These are phyloP conservation scores for Cyclotella cryptica DNA, from an alignment of 108 stramenopile genomes.

Conservation along the genomic window DNA sequence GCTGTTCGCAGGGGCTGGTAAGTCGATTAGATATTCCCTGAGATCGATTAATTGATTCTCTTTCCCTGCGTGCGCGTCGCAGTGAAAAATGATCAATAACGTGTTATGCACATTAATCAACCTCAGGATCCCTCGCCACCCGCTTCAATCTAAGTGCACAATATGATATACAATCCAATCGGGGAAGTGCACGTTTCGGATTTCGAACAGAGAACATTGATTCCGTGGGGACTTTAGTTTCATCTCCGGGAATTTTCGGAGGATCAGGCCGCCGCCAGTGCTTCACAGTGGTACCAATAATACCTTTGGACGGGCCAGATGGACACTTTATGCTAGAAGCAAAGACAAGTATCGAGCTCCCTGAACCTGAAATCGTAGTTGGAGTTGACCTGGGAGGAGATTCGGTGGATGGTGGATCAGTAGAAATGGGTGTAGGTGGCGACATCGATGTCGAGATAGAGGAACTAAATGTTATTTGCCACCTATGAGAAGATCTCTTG, in stretches of 20 bases:
- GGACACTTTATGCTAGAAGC: slow-evolving; percentile 45
- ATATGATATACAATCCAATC: slow-evolving; percentile 24
- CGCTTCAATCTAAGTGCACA: slow-evolving; percentile 47
- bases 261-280: slow-evolving; percentile 19
- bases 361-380: slow-evolving; percentile 50
- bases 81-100: too few relatives aligned
- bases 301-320: slow-evolving; percentile 43
- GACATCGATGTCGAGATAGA: slow-evolving; percentile 45
- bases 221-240: slow-evolving; percentile 5
- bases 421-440: slow-evolving; percentile 46
- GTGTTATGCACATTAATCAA: background rate
- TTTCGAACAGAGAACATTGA: slow-evolving; percentile 42
- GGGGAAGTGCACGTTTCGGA: slow-evolving; percentile 45
- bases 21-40: background rate
- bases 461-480: slow-evolving; percentile 46
- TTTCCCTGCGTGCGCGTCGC: too few relatives aligned
- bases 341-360: slow-evolving; percentile 46
- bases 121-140: slow-evolving; percentile 29
- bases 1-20: slow-evolving; percentile 42
- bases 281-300: slow-evolving; percentile 39
- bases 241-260: slow-evolving; percentile 22
- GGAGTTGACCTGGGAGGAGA: slow-evolving; percentile 37
- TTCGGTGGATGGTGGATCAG: slow-evolving; percentile 18
- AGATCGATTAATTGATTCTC: too few relatives aligned
- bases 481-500: too few relatives aligned